A percentile compares a stretch with the other conserved stretches of the same genome.
Conservation (phyloP, 176 grass and related monocot species). For the Oryza glaberrima region DNA sequence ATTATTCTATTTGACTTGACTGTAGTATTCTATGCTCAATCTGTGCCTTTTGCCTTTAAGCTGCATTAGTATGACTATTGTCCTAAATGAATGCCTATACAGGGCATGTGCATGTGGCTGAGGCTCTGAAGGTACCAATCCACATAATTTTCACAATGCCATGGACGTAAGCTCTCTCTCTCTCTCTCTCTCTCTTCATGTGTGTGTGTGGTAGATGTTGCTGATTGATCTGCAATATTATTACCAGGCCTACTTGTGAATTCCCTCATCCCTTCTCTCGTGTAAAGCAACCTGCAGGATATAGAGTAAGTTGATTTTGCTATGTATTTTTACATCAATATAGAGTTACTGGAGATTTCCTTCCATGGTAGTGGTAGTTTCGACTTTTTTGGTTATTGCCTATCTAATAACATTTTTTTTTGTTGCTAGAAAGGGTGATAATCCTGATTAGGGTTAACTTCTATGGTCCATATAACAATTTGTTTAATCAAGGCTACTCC, state of each 20-base stretch:
- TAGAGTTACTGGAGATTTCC: neutral
- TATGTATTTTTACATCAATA: neutral
- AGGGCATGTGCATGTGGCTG: conserved; percentile 87
- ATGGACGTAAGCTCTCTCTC: conserved; percentile 60
- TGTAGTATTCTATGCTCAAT: neutral
- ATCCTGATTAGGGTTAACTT: too few relatives aligned
- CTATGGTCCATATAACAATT: neutral
- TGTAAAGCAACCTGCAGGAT: conserved; percentile 79
- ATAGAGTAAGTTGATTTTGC: conserved; percentile 63
- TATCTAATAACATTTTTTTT: neutral
- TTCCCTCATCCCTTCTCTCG: conserved; percentile 83
- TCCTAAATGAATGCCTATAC: conserved; percentile 44
- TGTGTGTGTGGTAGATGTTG: neutral
- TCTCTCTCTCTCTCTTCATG: neutral
- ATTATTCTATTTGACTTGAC: neutral
- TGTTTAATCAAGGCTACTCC: neutral
- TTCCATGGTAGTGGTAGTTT: neutral
- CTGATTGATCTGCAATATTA: conserved; percentile 30
- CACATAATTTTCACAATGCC: conserved; percentile 95
- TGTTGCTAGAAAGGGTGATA: too few relatives aligned
- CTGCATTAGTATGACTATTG: conserved; percentile 33
- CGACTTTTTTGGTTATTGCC: neutral
- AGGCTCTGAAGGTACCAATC: conserved; percentile 78
- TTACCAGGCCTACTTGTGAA: conserved; percentile 73
- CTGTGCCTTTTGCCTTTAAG: conserved; percentile 10